Base-by-base conservation (phyloP, 2,329 filamentous ascomycete genomes). In the Beauveria brongniartii region DNA sequence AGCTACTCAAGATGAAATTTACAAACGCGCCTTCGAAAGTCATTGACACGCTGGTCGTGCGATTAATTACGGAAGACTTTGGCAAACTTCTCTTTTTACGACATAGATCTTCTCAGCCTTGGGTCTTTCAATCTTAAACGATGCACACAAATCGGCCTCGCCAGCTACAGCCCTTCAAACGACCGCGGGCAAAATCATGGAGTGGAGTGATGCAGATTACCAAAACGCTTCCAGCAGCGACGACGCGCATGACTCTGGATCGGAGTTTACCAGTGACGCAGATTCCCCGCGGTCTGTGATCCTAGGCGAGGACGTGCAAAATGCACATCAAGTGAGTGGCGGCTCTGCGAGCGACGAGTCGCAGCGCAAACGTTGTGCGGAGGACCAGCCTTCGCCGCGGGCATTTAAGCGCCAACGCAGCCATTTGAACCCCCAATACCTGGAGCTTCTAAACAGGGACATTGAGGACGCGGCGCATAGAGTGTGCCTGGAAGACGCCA, bases 371-470 rank as follows among this genome's bases (percentile, higher is more conserved):
- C 68, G 70, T 16, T 65, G 65, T 7, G 69, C 69, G 0, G 64
- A 69, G 18, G 64, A 66, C 22, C 59, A 65, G 5, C 26, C 69
- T 62, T 16, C 57, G 28, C 56, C 60, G 28, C 68, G 67, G 7
- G 75, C 77, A 3, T 75, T 78, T 63, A 84, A 84, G 66, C 75
- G 80, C 37, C 71, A 70, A 52, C 78, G 71, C 60, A 73, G 74
- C 5, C 44, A 69, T 3, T 70, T 83, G 61, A 82, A 79, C 63
- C 64, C 64, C 6, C 72, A 71, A 5, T 85, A 85, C 63, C 68
- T 84, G 14, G 70, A 73, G 26, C 68, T 85, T 1, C 74, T 85
- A 34, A 87, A 89, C 64, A 72, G 75, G 24, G 81, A 84, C 30
- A 84, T 88, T 58, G 70, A 78, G n/a, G 81, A 86, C 65, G 80